Evolutionary conservation across 2,329 filamentous ascomycete species (phyloP).

Genomic region (Fusarium coicis): DNA sequence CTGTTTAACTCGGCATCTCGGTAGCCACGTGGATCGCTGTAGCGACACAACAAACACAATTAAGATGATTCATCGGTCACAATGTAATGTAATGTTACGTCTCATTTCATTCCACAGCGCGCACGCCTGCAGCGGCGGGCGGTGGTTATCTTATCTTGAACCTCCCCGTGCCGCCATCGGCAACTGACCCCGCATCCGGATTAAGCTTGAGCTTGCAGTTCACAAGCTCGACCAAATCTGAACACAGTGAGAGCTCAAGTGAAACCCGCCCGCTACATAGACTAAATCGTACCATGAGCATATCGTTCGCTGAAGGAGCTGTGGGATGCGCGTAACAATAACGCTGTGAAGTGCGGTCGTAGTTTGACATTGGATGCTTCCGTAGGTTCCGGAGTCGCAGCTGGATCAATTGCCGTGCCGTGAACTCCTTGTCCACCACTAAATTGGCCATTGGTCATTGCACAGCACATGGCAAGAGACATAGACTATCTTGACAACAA

Average conservation of each 20-base stretch:
- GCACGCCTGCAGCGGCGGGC: background rate
- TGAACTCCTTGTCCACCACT: background rate
- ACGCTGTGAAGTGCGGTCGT: background rate
- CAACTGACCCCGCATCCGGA: background rate
- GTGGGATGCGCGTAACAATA: too few species aligned
- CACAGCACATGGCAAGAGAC: too few species aligned
- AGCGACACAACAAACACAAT: background rate
- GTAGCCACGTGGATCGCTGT: background rate
- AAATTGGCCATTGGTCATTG: background rate
- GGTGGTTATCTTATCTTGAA: background rate
- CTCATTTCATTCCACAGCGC: background rate
- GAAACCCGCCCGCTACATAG: too few species aligned
- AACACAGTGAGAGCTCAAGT: fast-evolving
- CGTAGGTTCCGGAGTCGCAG: background rate
- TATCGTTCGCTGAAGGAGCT: background rate
- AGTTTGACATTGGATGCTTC: too few species aligned
- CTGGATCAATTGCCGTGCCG: background rate
- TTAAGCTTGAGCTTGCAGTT: background rate
- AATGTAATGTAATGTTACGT: background rate
- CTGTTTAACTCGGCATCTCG: background rate
- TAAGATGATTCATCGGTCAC: background rate
- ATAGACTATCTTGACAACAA: background rate
- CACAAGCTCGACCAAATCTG: background rate
- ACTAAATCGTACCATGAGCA: fast-evolving
- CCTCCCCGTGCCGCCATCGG: background rate